phyloP scores from a whole-genome alignment of 768 basidiomycete genomes.

The Suillus clintonianus region DNA sequence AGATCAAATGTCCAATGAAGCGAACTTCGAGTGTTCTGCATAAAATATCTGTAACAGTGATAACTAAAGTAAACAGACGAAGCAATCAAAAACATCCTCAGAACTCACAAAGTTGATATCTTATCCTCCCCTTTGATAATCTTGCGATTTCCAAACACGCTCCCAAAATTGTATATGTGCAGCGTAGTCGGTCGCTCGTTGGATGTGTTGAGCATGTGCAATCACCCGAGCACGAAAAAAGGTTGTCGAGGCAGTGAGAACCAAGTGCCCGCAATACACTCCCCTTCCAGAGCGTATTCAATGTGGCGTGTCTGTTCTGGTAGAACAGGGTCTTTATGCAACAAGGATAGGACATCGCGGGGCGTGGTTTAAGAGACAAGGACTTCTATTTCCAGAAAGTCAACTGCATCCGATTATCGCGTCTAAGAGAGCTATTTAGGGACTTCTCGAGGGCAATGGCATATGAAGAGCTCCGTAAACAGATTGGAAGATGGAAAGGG shows the following conservation, averaged over 20 bases:
- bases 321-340: constrained; percentile 5
- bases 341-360: constrained; percentile 2
- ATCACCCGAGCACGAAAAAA: not conserved
- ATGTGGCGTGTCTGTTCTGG: not conserved
- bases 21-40: constrained; percentile 17
- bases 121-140: constrained; percentile 28
- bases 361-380: not conserved
- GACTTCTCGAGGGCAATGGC: not conserved
- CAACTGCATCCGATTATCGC: not conserved
- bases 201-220: constrained; percentile 2
- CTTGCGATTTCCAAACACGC: constrained; percentile 26
- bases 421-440: not conserved
- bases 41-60: constrained; percentile 23
- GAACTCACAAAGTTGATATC: constrained; percentile 19
- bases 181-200: constrained; percentile 14
- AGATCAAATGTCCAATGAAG: constrained; percentile 26
- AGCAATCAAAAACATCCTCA: not conserved
- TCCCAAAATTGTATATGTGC: constrained; percentile 27
- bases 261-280: not conserved
- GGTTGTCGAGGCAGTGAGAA: not conserved
- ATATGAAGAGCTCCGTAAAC: not conserved
- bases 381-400: not conserved
- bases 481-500: not conserved
- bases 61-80: not conserved
- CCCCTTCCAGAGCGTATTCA: not conserved